Conservation (phyloP, 768 basidiomycete species). For the Pleurotus tuber-regium region DNA sequence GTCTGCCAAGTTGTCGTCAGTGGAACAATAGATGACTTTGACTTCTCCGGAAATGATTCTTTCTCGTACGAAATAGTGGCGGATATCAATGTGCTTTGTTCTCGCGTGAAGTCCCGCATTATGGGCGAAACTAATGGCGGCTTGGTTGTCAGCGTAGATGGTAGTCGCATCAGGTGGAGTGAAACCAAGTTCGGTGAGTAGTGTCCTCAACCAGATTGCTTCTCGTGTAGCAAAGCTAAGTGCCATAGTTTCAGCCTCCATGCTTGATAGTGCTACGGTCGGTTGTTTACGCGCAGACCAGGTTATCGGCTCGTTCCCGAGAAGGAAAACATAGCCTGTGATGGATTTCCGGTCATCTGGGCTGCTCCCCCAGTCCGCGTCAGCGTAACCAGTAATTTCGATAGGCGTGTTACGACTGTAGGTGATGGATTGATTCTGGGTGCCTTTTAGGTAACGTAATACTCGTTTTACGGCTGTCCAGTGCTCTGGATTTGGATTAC, state of each 20-base stretch:
- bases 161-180: not conserved
- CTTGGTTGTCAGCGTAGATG: conserved; percentile 14
- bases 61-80: conserved; percentile 24
- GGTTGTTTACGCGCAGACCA: conserved; percentile 25
- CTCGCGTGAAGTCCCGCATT: conserved; percentile 23
- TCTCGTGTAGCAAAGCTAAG: conserved; percentile 14
- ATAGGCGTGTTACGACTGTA: too few species aligned
- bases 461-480: conserved; percentile 23
- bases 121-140: conserved; percentile 16
- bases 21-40: conserved; percentile 14
- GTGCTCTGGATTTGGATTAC: too few species aligned
- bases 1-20: conserved; percentile 26
- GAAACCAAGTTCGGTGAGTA: conserved; percentile 15
- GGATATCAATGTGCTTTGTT: conserved; percentile 32
- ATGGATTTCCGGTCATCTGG: not conserved
- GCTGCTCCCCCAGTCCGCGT: not conserved
- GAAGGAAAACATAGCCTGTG: conserved; percentile 14
- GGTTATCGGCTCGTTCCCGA: conserved; percentile 21
- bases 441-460: conserved; percentile 35
- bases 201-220: conserved; percentile 23
- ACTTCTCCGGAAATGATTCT: conserved; percentile 13
- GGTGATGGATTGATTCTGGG: too few species aligned
- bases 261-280: conserved; percentile 14
- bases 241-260: conserved; percentile 17
- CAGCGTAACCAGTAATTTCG: not conserved